Evolutionary conservation across 768 basidiomycete genomes (phyloP).

Genomic region (Sarcomyxa edulis): DNA sequence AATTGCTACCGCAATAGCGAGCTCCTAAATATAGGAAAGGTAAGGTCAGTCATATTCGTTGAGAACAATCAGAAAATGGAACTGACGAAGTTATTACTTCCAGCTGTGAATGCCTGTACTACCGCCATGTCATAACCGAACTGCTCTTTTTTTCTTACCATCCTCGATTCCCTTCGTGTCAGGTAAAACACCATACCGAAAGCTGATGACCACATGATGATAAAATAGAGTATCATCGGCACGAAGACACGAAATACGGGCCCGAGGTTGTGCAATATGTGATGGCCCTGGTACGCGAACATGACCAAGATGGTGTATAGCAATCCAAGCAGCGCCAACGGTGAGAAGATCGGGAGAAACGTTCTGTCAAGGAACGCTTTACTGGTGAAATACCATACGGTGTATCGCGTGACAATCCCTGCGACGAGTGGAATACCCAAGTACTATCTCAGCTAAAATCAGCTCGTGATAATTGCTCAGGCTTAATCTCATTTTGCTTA

Average conservation of each 20-base stretch:
- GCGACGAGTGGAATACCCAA: slow-evolving; percentile 77
- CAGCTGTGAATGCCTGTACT: slow-evolving; percentile 75
- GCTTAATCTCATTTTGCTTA: no score
- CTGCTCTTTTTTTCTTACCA: slow-evolving; percentile 4
- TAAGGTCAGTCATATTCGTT: background rate
- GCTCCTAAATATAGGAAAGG: slow-evolving; percentile 38
- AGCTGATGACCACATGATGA: slow-evolving; percentile 66
- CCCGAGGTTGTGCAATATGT: slow-evolving; percentile 69
- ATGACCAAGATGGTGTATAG: slow-evolving; percentile 78
- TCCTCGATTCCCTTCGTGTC: slow-evolving; percentile 22
- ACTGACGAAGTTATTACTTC: slow-evolving; percentile 72
- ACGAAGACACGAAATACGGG: slow-evolving; percentile 78
- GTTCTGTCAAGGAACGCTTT: slow-evolving; percentile 43
- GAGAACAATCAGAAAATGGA: background rate
- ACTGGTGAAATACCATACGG: slow-evolving; percentile 38
- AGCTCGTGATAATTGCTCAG: slow-evolving; percentile 8
- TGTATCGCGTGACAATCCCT: slow-evolving; percentile 64
- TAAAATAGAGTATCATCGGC: slow-evolving; percentile 75
- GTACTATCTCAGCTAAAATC: slow-evolving; percentile 38
- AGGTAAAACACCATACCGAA: slow-evolving; percentile 54
- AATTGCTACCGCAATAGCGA: slow-evolving; percentile 79
- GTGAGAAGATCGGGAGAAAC: slow-evolving; percentile 69
- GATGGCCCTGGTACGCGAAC: slow-evolving; percentile 66
- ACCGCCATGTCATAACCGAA: slow-evolving; percentile 69
- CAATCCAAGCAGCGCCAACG: slow-evolving; percentile 66